phyloP scores from a whole-genome alignment of 2,329 filamentous ascomycete species.

The Aspergillus neotritici region DNA sequence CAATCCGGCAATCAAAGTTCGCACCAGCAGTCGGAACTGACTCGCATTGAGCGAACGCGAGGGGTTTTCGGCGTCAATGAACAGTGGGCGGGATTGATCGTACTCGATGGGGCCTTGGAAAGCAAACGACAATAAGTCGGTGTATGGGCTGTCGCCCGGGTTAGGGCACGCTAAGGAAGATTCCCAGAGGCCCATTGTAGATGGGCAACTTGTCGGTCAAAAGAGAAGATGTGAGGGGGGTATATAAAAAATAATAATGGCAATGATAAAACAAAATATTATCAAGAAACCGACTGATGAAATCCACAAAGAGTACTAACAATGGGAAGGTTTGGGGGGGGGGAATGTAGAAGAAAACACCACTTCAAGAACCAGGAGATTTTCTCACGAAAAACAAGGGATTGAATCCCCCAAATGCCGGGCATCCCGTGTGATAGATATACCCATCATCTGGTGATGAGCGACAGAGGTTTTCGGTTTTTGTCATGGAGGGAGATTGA shows the following conservation, averaged over 20 bases:
- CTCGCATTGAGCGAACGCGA: slow-evolving; percentile 31
- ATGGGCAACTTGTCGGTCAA: background rate
- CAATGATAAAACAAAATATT: background rate
- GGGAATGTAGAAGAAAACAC: background rate
- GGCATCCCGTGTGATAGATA: slow-evolving; percentile 14
- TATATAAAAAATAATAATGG: background rate
- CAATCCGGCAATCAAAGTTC: slow-evolving; percentile 38
- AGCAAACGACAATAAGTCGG: slow-evolving; percentile 40
- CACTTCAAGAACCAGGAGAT: background rate
- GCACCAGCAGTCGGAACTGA: slow-evolving; percentile 32
- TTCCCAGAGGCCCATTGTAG: slow-evolving; percentile 22
- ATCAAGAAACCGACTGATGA: too few species aligned
- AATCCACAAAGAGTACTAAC: too few species aligned
- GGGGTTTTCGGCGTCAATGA: slow-evolving; percentile 40
- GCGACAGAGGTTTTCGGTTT: slow-evolving; percentile 11
- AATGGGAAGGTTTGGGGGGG: too few species aligned
- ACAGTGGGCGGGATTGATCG: slow-evolving; percentile 35
- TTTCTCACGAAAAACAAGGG: slow-evolving; percentile 2
- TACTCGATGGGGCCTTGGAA: slow-evolving; percentile 33
- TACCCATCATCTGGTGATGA: slow-evolving; percentile 8
- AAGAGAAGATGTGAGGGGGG: background rate
- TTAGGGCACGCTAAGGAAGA: slow-evolving; percentile 16
- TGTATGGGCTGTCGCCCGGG: slow-evolving; percentile 20
- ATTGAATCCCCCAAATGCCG: background rate
- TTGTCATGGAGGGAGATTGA: slow-evolving; percentile 8